Evolutionary conservation across 441 rosid genomes (phyloP), one percentile per base, ranked within the genome.

Genomic region (Dalechampia spathulata): DNA sequence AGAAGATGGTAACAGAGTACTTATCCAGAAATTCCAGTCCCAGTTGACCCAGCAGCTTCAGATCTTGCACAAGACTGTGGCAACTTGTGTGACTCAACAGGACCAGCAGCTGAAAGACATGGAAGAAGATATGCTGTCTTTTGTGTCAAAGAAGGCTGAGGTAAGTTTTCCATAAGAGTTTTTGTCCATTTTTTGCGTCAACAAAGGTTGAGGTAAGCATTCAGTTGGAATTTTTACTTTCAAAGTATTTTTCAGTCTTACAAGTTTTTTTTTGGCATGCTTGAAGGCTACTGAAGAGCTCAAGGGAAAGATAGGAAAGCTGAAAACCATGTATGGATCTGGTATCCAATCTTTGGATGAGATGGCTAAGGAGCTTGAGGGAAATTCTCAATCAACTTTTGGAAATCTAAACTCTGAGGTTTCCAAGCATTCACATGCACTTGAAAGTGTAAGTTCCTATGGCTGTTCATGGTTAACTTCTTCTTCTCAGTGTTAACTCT

Each of bases 51-150:
- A 60, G 57, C 90, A 90, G 64, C 96, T 90, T 53, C 90, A 83
- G 55, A 73, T 75, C 52, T 78, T 94, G 80, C 95, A 90, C 56
- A 81, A 73, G 82, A 83, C 86, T 52, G 94, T 87, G 53, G 96
- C 98, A 30, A 67, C 80, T 67, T 87, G 98, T 57, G 87, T 81
- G 62, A 78, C 77, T 43, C 94, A 79, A 61, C 96, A 90, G 67
- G 98, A 86, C 69, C 77, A 72, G 74, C 98, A 94, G 60, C 73
- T 90, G 72, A 86, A 80, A 67, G 84, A 70, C 60, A 87, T 94
- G 96, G 96, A 90, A 65, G 92, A 80, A 69, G 94, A 87, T 59
- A 87, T 94, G 98, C 77, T 79, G 56, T 83, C 90, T 42, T 90
- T 90, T 55, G 98, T 94, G 30, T 81, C 88, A 28, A 83, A 83